These are phyloP conservation scores for Asclepias syriaca DNA, from an alignment of 257 asterid genomes.

Conservation along the genomic window DNA sequence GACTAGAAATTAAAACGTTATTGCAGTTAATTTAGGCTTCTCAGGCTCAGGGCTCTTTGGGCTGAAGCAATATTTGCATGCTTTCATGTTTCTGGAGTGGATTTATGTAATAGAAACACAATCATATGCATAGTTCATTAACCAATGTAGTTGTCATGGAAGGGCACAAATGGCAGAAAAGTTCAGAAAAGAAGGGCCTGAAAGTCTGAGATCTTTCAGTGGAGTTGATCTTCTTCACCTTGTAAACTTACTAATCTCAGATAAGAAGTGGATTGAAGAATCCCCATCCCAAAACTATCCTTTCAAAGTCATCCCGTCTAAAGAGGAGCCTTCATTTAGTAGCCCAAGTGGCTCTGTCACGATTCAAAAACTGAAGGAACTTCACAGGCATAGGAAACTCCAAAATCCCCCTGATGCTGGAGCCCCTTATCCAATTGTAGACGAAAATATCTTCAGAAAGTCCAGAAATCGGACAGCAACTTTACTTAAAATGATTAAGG, in stretches of 20 bases:
- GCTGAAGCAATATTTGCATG: not conserved
- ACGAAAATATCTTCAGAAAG: conserved; percentile 35
- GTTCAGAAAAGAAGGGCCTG: conserved; percentile 50
- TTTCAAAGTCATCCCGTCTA: conserved; percentile 33
- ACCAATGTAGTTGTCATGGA: conserved; percentile 11
- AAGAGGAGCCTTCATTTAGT: conserved; percentile 21
- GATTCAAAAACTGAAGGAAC: conserved; percentile 16
- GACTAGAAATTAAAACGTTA: not conserved
- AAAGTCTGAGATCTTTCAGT: conserved; percentile 43
- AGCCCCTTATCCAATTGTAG: conserved; percentile 29
- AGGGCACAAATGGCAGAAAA: conserved; percentile 56
- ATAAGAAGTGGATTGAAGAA: conserved; percentile 79
- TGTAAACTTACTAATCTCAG: conserved; percentile 56
- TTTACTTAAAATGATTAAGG: conserved; percentile 57
- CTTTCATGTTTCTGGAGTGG: not conserved
- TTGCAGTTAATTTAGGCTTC: not conserved
- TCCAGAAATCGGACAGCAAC: conserved; percentile 37
- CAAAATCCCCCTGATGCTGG: conserved; percentile 49
- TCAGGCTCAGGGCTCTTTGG: not conserved
- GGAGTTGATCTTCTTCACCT: conserved; percentile 51
- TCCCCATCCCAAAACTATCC: conserved; percentile 37
- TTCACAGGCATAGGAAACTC: conserved; percentile 32
- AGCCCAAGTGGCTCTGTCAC: conserved; percentile 28
- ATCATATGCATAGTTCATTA: not conserved
- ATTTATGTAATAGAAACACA: not conserved